These are phyloP conservation scores for Strobilomyces echinocephalus DNA, from an alignment of 768 basidiomycete genomes.

Conservation along the genomic window DNA sequence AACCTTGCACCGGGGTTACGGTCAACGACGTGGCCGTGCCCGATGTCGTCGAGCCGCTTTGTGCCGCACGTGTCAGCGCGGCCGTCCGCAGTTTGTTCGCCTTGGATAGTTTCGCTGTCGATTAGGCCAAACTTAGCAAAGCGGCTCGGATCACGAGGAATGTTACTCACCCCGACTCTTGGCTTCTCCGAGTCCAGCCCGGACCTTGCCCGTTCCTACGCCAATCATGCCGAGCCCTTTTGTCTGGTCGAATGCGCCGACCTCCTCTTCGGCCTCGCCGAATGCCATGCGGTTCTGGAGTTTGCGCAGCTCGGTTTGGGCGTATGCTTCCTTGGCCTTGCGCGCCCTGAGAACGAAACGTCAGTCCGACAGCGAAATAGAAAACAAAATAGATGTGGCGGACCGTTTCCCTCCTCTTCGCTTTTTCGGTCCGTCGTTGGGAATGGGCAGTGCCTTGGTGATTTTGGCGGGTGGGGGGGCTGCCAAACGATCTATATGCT, in stretches of 20 bases:
- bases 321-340: slow-evolving; percentile 98
- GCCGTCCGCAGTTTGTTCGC: slow-evolving; percentile 88
- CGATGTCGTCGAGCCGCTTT: slow-evolving; percentile 48
- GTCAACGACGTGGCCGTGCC: slow-evolving; percentile 90
- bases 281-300: slow-evolving; percentile 96
- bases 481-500: slow-evolving; percentile 83
- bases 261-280: slow-evolving; percentile 92
- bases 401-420: slow-evolving; percentile 93
- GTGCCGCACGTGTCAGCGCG: slow-evolving; percentile 72
- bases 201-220: slow-evolving; percentile 77
- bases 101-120: slow-evolving; percentile 90
- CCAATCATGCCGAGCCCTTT: slow-evolving; percentile 98
- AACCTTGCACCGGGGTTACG: slow-evolving; percentile 94
- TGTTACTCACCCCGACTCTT: slow-evolving; percentile 76
- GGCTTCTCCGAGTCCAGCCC: slow-evolving; percentile 81
- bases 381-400: slow-evolving; percentile 16
- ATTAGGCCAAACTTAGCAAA: slow-evolving; percentile 1
- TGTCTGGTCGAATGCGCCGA: slow-evolving; percentile 96
- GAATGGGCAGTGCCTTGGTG: slow-evolving; percentile 87
- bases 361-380: not conserved
- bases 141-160: not conserved
- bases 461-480: slow-evolving; percentile 95
- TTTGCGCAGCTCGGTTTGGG: slow-evolving; percentile 94
- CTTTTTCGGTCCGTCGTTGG: slow-evolving; percentile 94
- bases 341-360: slow-evolving; percentile 57